These are phyloP conservation scores for Hymenoscyphus fraxineus DNA, from an alignment of 2,329 filamentous ascomycete genomes.

Conservation along the genomic window DNA sequence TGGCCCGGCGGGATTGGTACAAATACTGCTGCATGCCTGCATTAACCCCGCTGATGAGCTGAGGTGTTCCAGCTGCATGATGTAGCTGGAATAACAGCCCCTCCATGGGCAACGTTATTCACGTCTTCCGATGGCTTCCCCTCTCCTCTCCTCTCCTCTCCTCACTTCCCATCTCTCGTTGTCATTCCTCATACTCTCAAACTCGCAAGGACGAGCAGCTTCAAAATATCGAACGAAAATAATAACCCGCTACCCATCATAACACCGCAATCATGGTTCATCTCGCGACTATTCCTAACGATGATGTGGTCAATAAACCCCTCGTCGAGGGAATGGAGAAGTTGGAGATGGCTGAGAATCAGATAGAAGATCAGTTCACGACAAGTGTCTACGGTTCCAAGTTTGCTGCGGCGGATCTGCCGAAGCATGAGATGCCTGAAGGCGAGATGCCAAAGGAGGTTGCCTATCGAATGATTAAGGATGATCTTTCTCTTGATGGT, in stretches of 20 bases:
- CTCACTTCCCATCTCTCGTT: not conserved
- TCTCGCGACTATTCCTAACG: slow-evolving; percentile 40
- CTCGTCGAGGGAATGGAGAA: slow-evolving; percentile 43
- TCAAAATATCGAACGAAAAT: slow-evolving; percentile 1
- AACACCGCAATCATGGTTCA: slow-evolving; percentile 43
- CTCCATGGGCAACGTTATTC: not conserved
- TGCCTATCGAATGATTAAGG: slow-evolving; percentile 96
- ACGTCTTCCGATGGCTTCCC: not conserved
- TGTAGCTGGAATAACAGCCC: not conserved
- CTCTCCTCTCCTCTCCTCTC: not conserved
- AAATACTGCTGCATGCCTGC: not conserved
- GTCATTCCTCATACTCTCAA: not conserved
- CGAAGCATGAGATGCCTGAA: slow-evolving; percentile 82
- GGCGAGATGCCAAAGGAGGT: slow-evolving; percentile 85
- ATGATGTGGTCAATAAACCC: slow-evolving; percentile 20
- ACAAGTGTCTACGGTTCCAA: slow-evolving; percentile 73
- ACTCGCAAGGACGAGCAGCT: slow-evolving; percentile 10
- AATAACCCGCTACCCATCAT: not conserved
- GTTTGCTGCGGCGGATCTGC: slow-evolving; percentile 78
- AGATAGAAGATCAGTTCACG: slow-evolving; percentile 28
- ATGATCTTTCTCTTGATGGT: slow-evolving; percentile 86
- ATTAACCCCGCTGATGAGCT: not conserved
- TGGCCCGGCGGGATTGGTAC: not conserved
- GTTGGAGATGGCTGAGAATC: slow-evolving; percentile 38
- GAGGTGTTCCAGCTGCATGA: slow-evolving; percentile 1